These are phyloP conservation scores for Pholiota adiposa DNA, from an alignment of 1,284 basidiomycete species.

Conservation along the genomic window DNA sequence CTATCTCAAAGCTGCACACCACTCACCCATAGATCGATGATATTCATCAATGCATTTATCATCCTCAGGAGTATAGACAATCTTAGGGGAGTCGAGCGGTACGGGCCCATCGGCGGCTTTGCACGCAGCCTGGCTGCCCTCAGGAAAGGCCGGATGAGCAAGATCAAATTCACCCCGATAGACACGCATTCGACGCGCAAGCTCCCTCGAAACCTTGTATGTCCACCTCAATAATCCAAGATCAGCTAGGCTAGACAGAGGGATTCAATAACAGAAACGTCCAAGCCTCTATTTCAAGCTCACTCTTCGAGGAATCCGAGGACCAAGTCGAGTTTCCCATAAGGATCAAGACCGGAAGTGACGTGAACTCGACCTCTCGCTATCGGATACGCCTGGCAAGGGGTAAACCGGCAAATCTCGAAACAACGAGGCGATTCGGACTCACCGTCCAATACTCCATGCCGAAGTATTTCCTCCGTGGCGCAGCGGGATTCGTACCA, in stretches of 20 bases:
- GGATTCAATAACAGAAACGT: not conserved
- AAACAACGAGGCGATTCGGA: not conserved
- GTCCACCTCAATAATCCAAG: conserved; percentile 53
- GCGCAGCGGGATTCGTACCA: not conserved
- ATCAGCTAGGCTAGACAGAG: conserved; percentile 48
- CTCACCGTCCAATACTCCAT: conserved; percentile 6
- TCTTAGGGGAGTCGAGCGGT: conserved; percentile 45
- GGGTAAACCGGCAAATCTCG: not conserved
- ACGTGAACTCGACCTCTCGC: conserved; percentile 7
- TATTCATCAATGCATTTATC: conserved; percentile 55
- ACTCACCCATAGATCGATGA: conserved; percentile 28
- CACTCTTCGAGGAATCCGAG: conserved; percentile 37
- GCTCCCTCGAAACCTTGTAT: conserved; percentile 63
- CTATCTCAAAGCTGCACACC: not conserved
- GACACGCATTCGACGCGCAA: conserved; percentile 56
- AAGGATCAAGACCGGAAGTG: conserved; percentile 2
- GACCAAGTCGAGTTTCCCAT: not conserved
- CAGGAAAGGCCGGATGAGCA: conserved; percentile 54
- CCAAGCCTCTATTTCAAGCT: not conserved
- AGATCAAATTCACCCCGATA: conserved; percentile 56
- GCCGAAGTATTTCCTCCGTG: not conserved
- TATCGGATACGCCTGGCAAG: conserved; percentile 2
- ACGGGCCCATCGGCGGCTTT: conserved; percentile 39
- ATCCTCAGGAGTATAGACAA: conserved; percentile 60
- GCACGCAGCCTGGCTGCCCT: conserved; percentile 47